Percentiles rank a stretch among this genome's conserved stretches.
phyloP scores from a whole-genome alignment of 371 early-diverging fungal species.

The Saksenaea vasiformis region DNA sequence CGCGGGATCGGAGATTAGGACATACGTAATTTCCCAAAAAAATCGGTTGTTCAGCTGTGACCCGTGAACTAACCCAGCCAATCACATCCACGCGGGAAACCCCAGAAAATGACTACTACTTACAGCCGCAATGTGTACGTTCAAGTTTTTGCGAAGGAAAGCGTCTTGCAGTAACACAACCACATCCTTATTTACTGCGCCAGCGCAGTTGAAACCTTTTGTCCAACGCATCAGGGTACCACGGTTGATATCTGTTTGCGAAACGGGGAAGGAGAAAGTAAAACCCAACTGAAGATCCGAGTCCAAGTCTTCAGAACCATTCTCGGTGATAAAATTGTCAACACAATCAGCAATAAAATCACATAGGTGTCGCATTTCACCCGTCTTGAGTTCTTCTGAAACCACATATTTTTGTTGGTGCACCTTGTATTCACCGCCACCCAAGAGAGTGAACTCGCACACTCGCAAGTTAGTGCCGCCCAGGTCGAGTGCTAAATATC shows the following conservation, averaged over 20 bases:
- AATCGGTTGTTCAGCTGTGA: neutral
- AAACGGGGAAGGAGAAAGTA: slow-evolving; percentile 94
- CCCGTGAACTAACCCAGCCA: slow-evolving; percentile 9
- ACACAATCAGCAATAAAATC: slow-evolving; percentile 91
- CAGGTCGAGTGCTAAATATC: slow-evolving; percentile 88
- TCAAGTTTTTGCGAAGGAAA: slow-evolving; percentile 72
- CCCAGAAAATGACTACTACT: slow-evolving; percentile 8
- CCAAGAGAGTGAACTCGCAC: slow-evolving; percentile 76
- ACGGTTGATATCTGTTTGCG: slow-evolving; percentile 76
- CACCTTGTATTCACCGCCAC: slow-evolving; percentile 61
- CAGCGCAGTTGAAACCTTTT: slow-evolving; percentile 85
- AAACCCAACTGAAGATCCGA: slow-evolving; percentile 69
- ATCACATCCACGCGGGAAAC: slow-evolving; percentile 7
- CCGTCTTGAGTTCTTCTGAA: slow-evolving; percentile 38
- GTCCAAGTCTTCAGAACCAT: slow-evolving; percentile 23
- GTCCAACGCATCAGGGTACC: slow-evolving; percentile 92
- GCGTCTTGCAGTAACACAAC: slow-evolving; percentile 87
- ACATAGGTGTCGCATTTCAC: slow-evolving; percentile 67
- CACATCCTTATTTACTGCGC: slow-evolving; percentile 74
- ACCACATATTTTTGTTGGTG: slow-evolving; percentile 77
- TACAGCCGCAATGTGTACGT: slow-evolving; percentile 79
- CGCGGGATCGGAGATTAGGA: neutral
- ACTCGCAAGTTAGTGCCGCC: slow-evolving; percentile 95
- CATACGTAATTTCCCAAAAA: slow-evolving; percentile 3
- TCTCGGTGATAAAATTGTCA: slow-evolving; percentile 69